A percentile compares a stretch with the other conserved stretches of the same genome.
These are phyloP conservation scores for Phaeolepiota aurea DNA, from an alignment of 768 basidiomycete species.

Conservation along the genomic window DNA sequence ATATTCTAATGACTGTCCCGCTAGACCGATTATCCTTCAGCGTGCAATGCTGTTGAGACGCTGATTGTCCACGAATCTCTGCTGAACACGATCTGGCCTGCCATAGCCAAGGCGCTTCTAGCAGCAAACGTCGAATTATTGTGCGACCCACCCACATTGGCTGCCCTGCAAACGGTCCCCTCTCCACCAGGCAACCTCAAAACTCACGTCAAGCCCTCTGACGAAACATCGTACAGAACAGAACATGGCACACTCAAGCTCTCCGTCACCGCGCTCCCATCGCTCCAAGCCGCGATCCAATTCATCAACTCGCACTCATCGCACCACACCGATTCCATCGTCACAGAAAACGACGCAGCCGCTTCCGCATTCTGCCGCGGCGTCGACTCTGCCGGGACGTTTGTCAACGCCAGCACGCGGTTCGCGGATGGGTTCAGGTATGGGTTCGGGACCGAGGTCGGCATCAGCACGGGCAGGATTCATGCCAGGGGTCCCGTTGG, in stretches of 20 bases:
- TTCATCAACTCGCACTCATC: conserved; percentile 93
- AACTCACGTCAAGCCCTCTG: conserved; percentile 43
- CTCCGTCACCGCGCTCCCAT: conserved; percentile 70
- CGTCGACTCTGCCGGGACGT: conserved; percentile 89
- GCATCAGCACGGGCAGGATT: conserved; percentile 93
- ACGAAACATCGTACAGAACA: conserved; percentile 63
- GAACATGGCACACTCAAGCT: conserved; percentile 86
- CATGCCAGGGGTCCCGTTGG: conserved; percentile 97
- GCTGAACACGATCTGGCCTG: conserved; percentile 70
- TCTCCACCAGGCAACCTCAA: conserved; percentile 25
- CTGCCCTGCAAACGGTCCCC: conserved; percentile 36
- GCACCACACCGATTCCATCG: conserved; percentile 91
- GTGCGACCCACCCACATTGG: conserved; percentile 64
- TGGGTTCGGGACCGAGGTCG: conserved; percentile 97
- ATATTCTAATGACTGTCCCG: neutral
- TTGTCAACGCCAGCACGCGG: conserved; percentile 90
- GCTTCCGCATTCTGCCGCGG: conserved; percentile 74
- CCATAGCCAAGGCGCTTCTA: conserved; percentile 67
- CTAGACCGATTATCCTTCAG: conserved; percentile 90
- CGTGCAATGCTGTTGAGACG: conserved; percentile 90
- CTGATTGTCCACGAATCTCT: conserved; percentile 76
- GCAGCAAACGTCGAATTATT: conserved; percentile 63
- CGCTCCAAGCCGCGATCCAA: conserved; percentile 64
- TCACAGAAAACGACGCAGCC: conserved; percentile 68
- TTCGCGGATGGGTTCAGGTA: conserved; percentile 97